Evolutionary conservation across 768 basidiomycete species (phyloP), one percentile per base, ranked within the genome.

Genomic region (Rhizopogon vesiculosus): DNA sequence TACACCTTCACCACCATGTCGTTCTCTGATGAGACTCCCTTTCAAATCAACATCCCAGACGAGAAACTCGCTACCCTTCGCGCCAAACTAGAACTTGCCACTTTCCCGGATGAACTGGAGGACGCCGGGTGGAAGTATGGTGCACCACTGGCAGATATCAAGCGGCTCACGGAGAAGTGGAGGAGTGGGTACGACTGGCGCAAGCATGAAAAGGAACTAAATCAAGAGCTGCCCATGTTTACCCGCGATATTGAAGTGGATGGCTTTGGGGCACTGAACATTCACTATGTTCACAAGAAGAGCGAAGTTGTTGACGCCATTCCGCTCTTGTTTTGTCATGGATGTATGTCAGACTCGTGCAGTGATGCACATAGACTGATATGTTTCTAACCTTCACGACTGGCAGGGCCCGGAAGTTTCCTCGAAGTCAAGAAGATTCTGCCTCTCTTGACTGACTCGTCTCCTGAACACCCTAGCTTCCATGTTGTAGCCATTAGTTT

Each of bases 271-370:
- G 62, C 69, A 3, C 67, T 84, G 42, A 77, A 79, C 55, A 76
- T 85, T 6, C 84, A 87, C 58, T 86, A 82, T 51, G 74, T 85
- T 13, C 83, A 85, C 63, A 71, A 80, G 66, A 75, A 70, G 64
- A 84, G 83, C 61, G 54, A 57, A 7, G 59, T 71, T 0, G 57
- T 57, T 1, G 65, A 69, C n/a, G 83, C 84, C 0, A 79, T 86
- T 31, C 83, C 84, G 1, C 64, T 87, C n/a, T 67, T 86, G 29
- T 85, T 81, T 58, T 75, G 84, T 13, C 84, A 86, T 55, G 85
- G 85, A 41, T 86, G 84, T 76, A 48, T 3, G 45, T 48, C 31
- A 7, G 19, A 19, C n/a, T n/a, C n/a, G n/a, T 48, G 7, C 13
- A 33, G 25, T 25, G 25, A 25, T 25, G 25, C 25, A 13, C 31